phyloP scores from a whole-genome alignment of 2,329 filamentous ascomycete species.

The Scopulariopsis brevicaulis region DNA sequence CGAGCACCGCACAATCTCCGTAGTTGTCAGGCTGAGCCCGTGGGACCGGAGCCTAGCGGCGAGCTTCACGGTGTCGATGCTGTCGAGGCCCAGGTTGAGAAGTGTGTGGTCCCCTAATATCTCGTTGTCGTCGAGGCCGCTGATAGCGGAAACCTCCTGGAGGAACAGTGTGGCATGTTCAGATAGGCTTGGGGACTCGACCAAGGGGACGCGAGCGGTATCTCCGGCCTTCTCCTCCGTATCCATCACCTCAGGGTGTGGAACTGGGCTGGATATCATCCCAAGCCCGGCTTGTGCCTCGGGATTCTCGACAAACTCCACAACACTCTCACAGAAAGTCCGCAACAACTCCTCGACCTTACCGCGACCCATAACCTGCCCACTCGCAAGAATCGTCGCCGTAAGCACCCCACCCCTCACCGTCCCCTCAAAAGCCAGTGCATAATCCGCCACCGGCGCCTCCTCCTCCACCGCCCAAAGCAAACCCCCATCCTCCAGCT shows the following conservation, averaged over 20 bases:
- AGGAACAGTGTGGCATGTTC: background rate
- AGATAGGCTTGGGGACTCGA: background rate
- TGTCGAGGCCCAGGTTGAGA: conserved; percentile 78
- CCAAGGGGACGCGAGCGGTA: background rate
- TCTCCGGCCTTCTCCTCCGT: too few species aligned
- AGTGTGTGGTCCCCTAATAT: conserved; percentile 53
- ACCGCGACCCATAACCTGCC: conserved; percentile 19
- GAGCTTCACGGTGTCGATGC: conserved; percentile 82
- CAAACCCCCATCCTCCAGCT: conserved; percentile 12
- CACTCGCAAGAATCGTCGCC: conserved; percentile 48
- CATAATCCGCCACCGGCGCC: conserved; percentile 50
- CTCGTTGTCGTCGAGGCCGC: conserved; percentile 34
- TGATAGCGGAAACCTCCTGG: conserved; percentile 51
- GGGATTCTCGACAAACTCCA: background rate
- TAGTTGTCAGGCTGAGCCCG: conserved; percentile 54
- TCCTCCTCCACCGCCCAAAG: conserved; percentile 46
- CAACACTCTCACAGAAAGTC: conserved; percentile 17
- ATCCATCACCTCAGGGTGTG: background rate
- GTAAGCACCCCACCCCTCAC: conserved; percentile 37
- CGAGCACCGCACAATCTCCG: conserved; percentile 62
- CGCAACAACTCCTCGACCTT: conserved; percentile 22
- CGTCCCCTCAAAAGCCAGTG: conserved; percentile 65
- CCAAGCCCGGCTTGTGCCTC: background rate
- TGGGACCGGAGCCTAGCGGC: conserved; percentile 56
- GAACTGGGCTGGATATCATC: too few species aligned